Conservation (phyloP, 139 green algal genomes). For the Chlamydomonas sp. region DNA sequence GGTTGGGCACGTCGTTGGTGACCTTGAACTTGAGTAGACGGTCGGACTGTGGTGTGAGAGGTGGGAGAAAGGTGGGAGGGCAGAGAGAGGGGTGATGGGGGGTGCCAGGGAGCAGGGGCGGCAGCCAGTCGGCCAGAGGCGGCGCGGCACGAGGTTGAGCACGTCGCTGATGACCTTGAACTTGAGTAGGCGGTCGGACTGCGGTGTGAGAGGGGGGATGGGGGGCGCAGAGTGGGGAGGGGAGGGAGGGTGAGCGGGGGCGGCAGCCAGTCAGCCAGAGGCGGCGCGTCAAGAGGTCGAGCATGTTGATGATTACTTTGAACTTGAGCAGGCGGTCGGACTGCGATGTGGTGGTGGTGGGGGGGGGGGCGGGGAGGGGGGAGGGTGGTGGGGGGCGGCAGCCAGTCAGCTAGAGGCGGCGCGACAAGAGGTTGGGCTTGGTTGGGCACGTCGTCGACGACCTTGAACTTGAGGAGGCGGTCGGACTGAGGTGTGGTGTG, state of each 20-base stretch:
- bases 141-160: constrained; percentile 37
- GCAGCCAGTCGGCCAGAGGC: constrained; percentile 9
- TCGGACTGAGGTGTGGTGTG: constrained; percentile 43
- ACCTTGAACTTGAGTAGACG: no score
- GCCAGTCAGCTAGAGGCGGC: constrained; percentile 14
- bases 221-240: no score
- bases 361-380: background rate
- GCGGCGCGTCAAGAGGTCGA: constrained; percentile 43
- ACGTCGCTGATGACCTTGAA: constrained; percentile 52
- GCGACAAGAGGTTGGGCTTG: constrained; percentile 32
- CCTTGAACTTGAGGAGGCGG: constrained; percentile 49
- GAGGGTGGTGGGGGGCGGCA: background rate
- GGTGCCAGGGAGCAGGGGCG: no score
- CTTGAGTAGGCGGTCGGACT: constrained; percentile 53
- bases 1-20: no score
- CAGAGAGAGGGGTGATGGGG: no score
- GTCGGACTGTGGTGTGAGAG: constrained; percentile 31
- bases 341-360: no score
- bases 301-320: constrained; percentile 44
- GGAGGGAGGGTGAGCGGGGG: no score
- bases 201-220: background rate
- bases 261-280: no score
- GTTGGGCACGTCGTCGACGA: constrained; percentile 51
- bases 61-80: background rate
- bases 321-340: constrained; percentile 51